Evolutionary conservation across 106 monocot species (phyloP), one percentile per base, ranked within the genome.

Genomic region (Ottelia alismoides): DNA sequence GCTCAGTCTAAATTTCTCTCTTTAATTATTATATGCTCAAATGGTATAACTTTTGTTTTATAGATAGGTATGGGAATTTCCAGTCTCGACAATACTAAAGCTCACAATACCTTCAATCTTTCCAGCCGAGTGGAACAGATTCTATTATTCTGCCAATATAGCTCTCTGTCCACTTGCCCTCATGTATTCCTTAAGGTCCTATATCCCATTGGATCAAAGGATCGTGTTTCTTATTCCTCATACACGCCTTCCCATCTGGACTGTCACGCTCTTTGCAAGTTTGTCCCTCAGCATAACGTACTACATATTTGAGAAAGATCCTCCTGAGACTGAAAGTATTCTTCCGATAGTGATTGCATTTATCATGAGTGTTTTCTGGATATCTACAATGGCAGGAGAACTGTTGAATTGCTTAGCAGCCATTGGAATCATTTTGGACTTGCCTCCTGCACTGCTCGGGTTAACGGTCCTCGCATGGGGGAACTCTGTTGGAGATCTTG

Each of bases 391-490:
- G 72, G 96, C 96, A 24, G 89, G 89, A 22, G 96, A 98, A 31
- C 75, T 98, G 18, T 44, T 98, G 51, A 82, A 77, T 59, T 85
- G 81, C 35, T 72, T 85, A 20, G 55, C 64, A 40, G 68, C 77
- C 23, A 63, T 82, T 26, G 96, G 96, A 29, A 68, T 40, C 11
- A 76, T 82, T 22, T 53, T 85, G 72, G 47, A 85, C 30, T 52
- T 98, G 22, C 74, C 96, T 1, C 85, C 81, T 45, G 79, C 82
- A 20, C 76, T 98, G 9, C 77, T 98, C 0, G 96, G 96, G 9
- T 70, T 98, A 55, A 98, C 96, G 9, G 82, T 98, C 20, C 62
- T 98, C 51, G 96, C 96, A 31, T 98, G 96, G 96, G 89, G 96
- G 11, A 98, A 98, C 62, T 98, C 96, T 1, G 62, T 85, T 1